Conservation (phyloP, 148 eudicot genomes). For the Heliamphora exappendiculata region DNA sequence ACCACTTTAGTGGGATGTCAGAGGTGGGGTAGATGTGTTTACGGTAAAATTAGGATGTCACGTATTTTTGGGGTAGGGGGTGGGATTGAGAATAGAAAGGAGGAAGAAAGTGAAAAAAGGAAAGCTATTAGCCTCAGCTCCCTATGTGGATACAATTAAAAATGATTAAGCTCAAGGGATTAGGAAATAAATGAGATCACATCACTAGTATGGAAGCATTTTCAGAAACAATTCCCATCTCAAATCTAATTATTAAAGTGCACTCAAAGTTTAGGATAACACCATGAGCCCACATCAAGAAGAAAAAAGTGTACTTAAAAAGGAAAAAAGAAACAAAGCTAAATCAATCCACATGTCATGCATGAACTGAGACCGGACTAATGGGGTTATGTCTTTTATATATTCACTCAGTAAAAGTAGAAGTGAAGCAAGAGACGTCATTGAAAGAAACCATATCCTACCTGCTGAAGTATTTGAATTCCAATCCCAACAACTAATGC, state of each 20-base stretch:
- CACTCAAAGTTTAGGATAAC: neutral
- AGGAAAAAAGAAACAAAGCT: neutral
- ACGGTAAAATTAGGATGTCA: neutral
- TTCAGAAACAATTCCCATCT: neutral
- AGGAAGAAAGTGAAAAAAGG: neutral
- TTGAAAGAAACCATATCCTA: constrained; percentile 18
- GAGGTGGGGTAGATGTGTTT: neutral
- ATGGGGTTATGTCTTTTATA: neutral
- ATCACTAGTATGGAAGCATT: neutral
- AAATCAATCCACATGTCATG: neutral
- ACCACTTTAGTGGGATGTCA: neutral
- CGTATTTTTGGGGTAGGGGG: neutral
- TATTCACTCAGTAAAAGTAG: neutral
- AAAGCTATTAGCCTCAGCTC: neutral
- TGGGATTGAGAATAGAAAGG: neutral
- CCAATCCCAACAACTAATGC: constrained; percentile 75
- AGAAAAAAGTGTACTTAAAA: neutral
- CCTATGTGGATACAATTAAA: neutral
- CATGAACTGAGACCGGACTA: neutral
- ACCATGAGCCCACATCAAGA: neutral
- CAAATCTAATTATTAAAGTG: neutral
- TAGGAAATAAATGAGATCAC: neutral
- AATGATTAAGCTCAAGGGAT: neutral
- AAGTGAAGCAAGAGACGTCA: neutral
- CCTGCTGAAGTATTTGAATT: constrained; percentile 87